Conservation (phyloP, 177 flowering plant genomes). For the Vitis hybrid region DNA sequence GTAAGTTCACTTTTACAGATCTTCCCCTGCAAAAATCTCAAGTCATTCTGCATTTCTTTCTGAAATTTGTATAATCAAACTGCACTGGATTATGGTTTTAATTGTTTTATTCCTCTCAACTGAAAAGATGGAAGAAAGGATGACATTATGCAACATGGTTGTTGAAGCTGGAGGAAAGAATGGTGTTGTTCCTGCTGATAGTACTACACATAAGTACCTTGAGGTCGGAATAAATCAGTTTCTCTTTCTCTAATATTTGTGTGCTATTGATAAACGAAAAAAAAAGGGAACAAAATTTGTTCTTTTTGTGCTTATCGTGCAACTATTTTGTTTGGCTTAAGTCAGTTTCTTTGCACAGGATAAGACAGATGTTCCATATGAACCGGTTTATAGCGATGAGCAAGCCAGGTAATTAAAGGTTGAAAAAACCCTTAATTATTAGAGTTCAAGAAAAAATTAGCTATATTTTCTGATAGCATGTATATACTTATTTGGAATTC, state of each 20-base stretch:
- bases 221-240: constrained; percentile 56
- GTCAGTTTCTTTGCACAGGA: constrained; percentile 43
- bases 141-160: constrained; percentile 99
- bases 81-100: constrained; percentile 2
- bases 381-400: constrained; percentile 88
- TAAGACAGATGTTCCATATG: constrained; percentile 73
- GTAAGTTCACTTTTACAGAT: constrained; percentile 45
- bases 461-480: no score
- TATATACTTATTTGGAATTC: no score
- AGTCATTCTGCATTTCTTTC: background rate
- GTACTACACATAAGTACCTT: constrained; percentile 80
- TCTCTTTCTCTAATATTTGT: background rate
- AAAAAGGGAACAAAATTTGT: no score
- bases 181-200: constrained; percentile 93
- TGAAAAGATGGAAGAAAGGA: constrained; percentile 94
- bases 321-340: background rate
- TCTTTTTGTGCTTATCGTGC: background rate
- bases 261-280: no score
- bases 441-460: no score
- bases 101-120: constrained; percentile 7
- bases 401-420: constrained; percentile 64
- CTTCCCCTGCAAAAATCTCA: background rate
- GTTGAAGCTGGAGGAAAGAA: constrained; percentile 99
- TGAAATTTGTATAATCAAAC: background rate
- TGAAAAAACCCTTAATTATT: no score